phyloP scores from a whole-genome alignment of 2,329 filamentous ascomycete species.

The Aspergillus sp. region DNA sequence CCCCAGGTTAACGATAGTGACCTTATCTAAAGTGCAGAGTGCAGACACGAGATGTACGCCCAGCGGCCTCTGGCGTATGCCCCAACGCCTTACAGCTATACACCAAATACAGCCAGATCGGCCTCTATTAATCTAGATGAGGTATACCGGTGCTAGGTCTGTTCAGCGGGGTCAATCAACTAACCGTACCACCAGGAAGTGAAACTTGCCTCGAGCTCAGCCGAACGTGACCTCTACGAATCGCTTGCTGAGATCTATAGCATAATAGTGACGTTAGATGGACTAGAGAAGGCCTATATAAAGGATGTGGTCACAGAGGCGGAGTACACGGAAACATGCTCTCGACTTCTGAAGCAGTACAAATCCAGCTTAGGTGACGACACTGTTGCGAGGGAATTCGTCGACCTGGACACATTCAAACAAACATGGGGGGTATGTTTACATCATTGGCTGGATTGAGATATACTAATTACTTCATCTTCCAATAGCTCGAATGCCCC shows the following conservation, averaged over 20 bases:
- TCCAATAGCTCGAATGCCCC: slow-evolving; percentile 79
- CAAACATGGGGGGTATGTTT: slow-evolving; percentile 79
- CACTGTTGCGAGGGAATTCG: slow-evolving; percentile 82
- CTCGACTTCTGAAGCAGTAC: slow-evolving; percentile 91
- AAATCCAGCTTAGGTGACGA: slow-evolving; percentile 91
- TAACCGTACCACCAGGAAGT: slow-evolving; percentile 66
- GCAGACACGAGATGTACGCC: slow-evolving; percentile 40
- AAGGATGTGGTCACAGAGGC: slow-evolving; percentile 89
- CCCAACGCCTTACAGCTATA: slow-evolving; percentile 86
- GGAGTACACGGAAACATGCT: slow-evolving; percentile 96
- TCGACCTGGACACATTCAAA: slow-evolving; percentile 87
- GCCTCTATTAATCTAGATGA: slow-evolving; percentile 93
- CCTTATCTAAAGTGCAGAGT: not conserved
- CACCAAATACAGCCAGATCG: slow-evolving; percentile 77
- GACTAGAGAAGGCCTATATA: slow-evolving; percentile 92
- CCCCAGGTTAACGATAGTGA: not conserved
- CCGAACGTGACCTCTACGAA: slow-evolving; percentile 90
- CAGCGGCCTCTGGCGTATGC: slow-evolving; percentile 71
- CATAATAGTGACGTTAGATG: slow-evolving; percentile 93
- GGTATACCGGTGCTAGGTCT: slow-evolving; percentile 48
- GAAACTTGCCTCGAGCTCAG: slow-evolving; percentile 80
- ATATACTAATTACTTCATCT: not conserved
- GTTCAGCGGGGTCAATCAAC: slow-evolving; percentile 16
- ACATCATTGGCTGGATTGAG: not conserved
- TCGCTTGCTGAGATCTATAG: slow-evolving; percentile 97